These are phyloP conservation scores for Sporothrix pallida DNA, from an alignment of 2,329 filamentous ascomycete genomes.

Conservation along the genomic window DNA sequence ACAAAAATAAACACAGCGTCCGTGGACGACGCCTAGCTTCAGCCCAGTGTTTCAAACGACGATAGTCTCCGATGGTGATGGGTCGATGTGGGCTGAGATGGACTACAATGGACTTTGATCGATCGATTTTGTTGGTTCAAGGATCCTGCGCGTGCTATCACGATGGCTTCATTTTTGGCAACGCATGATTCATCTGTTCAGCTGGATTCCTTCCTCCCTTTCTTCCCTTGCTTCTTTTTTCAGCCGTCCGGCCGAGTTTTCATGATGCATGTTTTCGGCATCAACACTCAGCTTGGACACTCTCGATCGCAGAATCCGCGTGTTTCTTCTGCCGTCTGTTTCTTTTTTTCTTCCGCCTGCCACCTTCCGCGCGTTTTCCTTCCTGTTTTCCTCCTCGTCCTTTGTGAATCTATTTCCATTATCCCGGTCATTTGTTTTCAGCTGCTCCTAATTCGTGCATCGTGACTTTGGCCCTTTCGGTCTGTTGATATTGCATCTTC, in stretches of 20 bases:
- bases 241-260: background rate
- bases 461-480: background rate
- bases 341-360: background rate
- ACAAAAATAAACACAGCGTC: conserved; percentile 18
- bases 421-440: background rate
- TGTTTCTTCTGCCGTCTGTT: background rate
- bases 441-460: background rate
- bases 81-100: background rate
- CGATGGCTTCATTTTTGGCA: background rate
- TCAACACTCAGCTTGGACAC: background rate
- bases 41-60: conserved; percentile 23
- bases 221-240: too few relatives aligned
- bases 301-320: background rate
- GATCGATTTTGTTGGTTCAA: background rate
- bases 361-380: too few relatives aligned
- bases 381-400: background rate
- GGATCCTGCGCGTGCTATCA: background rate
- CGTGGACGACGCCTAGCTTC: background rate
- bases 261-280: background rate
- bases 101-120: background rate
- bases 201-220: background rate
- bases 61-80: background rate
- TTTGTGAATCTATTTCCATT: background rate
- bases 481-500: background rate
- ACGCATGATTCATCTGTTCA: background rate